Evolutionary conservation across 2,329 filamentous ascomycete genomes (phyloP).

Genomic region (Penicillium sumatraense): DNA sequence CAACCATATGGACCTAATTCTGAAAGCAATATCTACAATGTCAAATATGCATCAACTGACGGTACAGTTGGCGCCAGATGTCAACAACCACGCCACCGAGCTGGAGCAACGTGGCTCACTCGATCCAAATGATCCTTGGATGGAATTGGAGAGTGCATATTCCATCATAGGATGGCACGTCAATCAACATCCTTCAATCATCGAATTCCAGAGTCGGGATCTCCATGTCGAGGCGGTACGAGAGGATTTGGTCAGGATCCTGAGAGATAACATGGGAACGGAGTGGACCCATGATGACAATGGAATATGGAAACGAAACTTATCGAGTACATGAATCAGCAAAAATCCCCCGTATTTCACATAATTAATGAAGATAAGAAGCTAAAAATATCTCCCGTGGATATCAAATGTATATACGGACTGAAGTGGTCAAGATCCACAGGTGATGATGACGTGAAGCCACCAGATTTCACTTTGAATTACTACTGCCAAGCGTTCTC

Average conservation of each 20-base stretch:
- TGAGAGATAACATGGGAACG: constrained; percentile 28
- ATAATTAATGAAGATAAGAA: neutral
- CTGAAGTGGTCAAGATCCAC: too few species aligned
- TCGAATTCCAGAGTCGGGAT: constrained; percentile 37
- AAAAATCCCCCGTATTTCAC: too few species aligned
- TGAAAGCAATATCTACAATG: constrained; percentile 53
- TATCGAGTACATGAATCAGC: neutral
- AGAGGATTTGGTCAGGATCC: constrained; percentile 29
- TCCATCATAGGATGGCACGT: constrained; percentile 48
- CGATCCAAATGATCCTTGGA: constrained; percentile 54
- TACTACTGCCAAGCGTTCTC: too few species aligned
- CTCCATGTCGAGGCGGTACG: constrained; percentile 36
- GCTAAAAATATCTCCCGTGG: neutral
- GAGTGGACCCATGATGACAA: constrained; percentile 37
- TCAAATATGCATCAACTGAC: constrained; percentile 59
- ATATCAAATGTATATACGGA: neutral
- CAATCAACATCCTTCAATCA: constrained; percentile 26
- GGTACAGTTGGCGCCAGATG: constrained; percentile 55
- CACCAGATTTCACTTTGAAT: too few species aligned
- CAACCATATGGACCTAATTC: constrained; percentile 58
- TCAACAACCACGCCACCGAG: constrained; percentile 41
- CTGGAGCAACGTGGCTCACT: constrained; percentile 44
- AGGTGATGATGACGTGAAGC: too few species aligned
- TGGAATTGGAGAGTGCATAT: constrained; percentile 60
- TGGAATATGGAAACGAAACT: constrained; percentile 33